Conservation (phyloP, 345 rosid genomes). For the Carallia pectinifolia region DNA sequence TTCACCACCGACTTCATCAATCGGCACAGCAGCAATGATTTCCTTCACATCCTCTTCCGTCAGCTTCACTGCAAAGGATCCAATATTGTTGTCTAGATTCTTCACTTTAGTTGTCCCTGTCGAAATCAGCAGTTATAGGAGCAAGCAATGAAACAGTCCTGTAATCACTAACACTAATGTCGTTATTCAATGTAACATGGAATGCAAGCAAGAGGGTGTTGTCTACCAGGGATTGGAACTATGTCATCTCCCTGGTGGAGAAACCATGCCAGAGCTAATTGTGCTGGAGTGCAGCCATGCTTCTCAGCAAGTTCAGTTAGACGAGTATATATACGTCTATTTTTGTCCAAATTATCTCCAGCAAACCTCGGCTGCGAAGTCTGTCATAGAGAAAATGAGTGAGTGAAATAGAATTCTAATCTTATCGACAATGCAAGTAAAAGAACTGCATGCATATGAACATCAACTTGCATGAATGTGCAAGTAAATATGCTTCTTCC, state of each 20-base stretch:
- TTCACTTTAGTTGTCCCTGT: slow-evolving; percentile 49
- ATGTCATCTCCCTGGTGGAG: slow-evolving; percentile 52
- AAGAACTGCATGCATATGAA: too few species aligned
- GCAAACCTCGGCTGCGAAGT: slow-evolving; percentile 39
- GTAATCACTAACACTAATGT: too few species aligned
- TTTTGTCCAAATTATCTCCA: slow-evolving; percentile 45
- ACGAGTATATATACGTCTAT: slow-evolving; percentile 36
- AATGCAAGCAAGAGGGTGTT: too few species aligned
- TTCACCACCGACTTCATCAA: slow-evolving; percentile 39
- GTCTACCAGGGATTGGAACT: slow-evolving; percentile 48
- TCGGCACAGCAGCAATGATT: slow-evolving; percentile 34
- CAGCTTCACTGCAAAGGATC: slow-evolving; percentile 37
- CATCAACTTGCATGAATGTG: too few species aligned
- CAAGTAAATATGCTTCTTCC: too few species aligned
- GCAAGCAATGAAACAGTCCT: too few species aligned
- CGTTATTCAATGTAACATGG: too few species aligned
- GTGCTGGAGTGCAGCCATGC: slow-evolving; percentile 41
- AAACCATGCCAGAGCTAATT: slow-evolving; percentile 52
- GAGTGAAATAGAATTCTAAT: too few species aligned
- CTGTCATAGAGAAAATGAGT: background rate
- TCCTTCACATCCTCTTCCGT: slow-evolving; percentile 36
- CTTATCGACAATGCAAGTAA: too few species aligned
- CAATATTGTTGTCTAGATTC: slow-evolving; percentile 46
- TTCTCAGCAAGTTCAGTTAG: slow-evolving; percentile 34
- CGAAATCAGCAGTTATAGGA: background rate